These are phyloP conservation scores for Phaeolepiota aurea DNA, from an alignment of 768 basidiomycete genomes.

Conservation along the genomic window DNA sequence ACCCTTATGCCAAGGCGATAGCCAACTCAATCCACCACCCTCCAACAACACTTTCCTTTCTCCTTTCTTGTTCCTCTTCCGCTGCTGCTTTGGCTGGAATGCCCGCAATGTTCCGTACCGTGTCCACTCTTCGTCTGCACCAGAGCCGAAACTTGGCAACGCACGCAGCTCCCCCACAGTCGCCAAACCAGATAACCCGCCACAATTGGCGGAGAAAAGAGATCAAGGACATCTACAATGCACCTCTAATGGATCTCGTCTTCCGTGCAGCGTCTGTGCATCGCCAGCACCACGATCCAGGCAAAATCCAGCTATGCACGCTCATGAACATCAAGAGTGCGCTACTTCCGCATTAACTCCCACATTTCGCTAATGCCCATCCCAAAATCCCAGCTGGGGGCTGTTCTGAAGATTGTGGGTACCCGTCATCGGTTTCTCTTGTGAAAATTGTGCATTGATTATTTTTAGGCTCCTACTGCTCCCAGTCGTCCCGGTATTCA, in stretches of 20 bases:
- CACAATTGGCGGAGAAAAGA: constrained; percentile 72
- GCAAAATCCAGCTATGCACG: constrained; percentile 91
- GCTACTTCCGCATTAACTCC: constrained; percentile 26
- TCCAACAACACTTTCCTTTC: not conserved
- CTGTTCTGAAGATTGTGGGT: constrained; percentile 89
- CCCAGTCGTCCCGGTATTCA: constrained; percentile 90
- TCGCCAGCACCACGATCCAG: constrained; percentile 78
- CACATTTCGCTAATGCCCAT: too few relatives aligned
- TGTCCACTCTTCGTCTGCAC: constrained; percentile 17
- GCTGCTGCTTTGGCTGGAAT: not conserved
- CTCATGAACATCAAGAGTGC: constrained; percentile 98
- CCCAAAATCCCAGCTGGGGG: too few relatives aligned
- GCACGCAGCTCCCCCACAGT: constrained; percentile 30
- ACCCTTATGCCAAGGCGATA: not conserved
- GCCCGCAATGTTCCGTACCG: constrained; percentile 28
- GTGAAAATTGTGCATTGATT: not conserved
- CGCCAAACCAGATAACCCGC: constrained; percentile 28
- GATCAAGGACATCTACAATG: constrained; percentile 80
- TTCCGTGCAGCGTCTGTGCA: constrained; percentile 83
- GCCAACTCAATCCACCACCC: not conserved
- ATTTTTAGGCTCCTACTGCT: constrained; percentile 83
- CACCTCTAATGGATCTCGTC: constrained; percentile 81
- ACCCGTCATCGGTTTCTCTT: not conserved
- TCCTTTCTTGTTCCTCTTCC: not conserved
- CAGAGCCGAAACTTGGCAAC: constrained; percentile 54